Evolutionary conservation across 768 basidiomycete species (phyloP).

Genomic region (Hypholoma sublateritium): DNA sequence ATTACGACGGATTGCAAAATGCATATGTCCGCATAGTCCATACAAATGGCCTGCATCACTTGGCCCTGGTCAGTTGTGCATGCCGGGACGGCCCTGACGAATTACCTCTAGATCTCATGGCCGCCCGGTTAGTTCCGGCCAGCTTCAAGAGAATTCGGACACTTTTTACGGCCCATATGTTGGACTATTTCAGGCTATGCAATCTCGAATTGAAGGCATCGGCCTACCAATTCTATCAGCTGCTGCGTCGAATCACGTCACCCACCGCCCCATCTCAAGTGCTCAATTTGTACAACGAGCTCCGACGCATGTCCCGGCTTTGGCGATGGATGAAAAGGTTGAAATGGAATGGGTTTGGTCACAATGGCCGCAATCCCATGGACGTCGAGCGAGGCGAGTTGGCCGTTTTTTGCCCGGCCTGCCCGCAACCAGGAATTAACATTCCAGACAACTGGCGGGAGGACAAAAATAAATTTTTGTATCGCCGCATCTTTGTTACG

Average conservation of each 20-base stretch:
- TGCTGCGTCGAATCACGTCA: slow-evolving; percentile 7
- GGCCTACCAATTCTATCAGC: slow-evolving; percentile 14
- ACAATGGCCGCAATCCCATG: not conserved
- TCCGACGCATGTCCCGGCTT: slow-evolving; percentile 7
- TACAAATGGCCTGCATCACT: slow-evolving; percentile 16
- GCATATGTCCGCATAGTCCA: slow-evolving; percentile 13
- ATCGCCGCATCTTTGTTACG: slow-evolving; percentile 10
- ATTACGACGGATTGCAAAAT: not conserved
- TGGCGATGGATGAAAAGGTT: slow-evolving; percentile 18
- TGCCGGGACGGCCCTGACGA: slow-evolving; percentile 1
- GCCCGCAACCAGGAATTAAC: slow-evolving; percentile 17
- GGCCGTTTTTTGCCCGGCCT: slow-evolving; percentile 16
- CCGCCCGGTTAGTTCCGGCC: slow-evolving; percentile 5
- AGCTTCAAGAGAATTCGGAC: slow-evolving; percentile 10
- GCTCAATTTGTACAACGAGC: slow-evolving; percentile 9
- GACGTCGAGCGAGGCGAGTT: slow-evolving; percentile 2
- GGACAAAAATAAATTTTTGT: not conserved
- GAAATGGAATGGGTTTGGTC: not conserved
- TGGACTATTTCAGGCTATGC: slow-evolving; percentile 6
- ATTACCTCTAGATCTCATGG: not conserved
- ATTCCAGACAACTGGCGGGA: slow-evolving; percentile 4
- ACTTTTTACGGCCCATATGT: slow-evolving; percentile 7
- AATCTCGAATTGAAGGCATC: slow-evolving; percentile 19
- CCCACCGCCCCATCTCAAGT: not conserved
- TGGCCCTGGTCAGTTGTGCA: slow-evolving; percentile 9